Evolutionary conservation across 768 basidiomycete species (phyloP).

Genomic region (Mycena latifolia): DNA sequence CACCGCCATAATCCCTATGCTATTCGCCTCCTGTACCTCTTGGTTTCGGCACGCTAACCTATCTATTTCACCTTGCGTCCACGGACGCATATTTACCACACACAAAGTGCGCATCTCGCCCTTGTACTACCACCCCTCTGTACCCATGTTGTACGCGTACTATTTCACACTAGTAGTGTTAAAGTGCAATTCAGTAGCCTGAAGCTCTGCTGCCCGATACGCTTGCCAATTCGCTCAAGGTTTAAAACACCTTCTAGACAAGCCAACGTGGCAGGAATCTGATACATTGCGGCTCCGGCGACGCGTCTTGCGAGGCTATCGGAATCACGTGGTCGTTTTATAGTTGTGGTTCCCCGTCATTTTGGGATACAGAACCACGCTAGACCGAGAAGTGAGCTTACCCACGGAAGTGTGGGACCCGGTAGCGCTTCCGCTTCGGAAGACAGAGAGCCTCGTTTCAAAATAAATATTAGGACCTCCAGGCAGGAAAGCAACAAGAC

Average conservation of each 20-base stretch:
- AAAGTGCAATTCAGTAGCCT: constrained; percentile 21
- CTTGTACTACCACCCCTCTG: constrained; percentile 14
- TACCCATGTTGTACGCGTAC: constrained; percentile 8
- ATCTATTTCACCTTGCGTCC: constrained; percentile 8
- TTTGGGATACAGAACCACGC: no score
- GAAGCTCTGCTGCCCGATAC: neutral
- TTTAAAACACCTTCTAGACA: neutral
- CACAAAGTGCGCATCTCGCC: constrained; percentile 12
- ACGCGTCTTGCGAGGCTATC: neutral
- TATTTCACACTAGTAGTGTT: constrained; percentile 22
- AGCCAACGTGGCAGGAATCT: neutral
- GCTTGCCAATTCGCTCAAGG: constrained; percentile 2
- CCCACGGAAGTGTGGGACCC: no score
- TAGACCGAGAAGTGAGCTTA: no score
- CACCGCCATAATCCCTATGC: constrained; percentile 24
- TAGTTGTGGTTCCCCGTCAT: no score
- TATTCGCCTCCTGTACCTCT: constrained; percentile 15
- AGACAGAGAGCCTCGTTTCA: no score
- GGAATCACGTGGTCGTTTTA: constrained; percentile 30
- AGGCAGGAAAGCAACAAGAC: constrained; percentile 27
- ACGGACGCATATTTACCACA: constrained; percentile 13
- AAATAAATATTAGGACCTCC: neutral
- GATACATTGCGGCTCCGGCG: neutral
- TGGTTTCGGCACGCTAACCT: constrained; percentile 18
- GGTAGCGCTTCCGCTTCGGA: no score